These are phyloP conservation scores for Botrytis galanthina DNA, from an alignment of 2,329 filamentous ascomycete species.

Conservation along the genomic window DNA sequence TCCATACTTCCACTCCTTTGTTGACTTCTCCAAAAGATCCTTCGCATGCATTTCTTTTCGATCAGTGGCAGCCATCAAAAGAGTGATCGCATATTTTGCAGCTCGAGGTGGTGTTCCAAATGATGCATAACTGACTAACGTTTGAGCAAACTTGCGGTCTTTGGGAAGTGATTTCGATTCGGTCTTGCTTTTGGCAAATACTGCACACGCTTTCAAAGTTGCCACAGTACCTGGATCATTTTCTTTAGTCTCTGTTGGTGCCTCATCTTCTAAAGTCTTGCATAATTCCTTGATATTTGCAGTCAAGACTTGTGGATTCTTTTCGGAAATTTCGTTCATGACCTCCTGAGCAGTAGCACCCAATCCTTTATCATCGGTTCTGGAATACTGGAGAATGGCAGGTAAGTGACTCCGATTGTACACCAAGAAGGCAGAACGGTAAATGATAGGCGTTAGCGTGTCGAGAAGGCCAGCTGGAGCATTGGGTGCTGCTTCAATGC, in stretches of 20 bases:
- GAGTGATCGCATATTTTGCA: slow-evolving; percentile 90
- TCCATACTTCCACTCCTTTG: slow-evolving; percentile 72
- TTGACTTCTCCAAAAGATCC: slow-evolving; percentile 74
- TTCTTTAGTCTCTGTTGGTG: slow-evolving; percentile 64
- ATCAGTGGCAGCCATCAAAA: slow-evolving; percentile 71
- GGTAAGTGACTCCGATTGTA: slow-evolving; percentile 95
- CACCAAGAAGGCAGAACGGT: slow-evolving; percentile 77
- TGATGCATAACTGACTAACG: slow-evolving; percentile 78
- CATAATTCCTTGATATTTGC: slow-evolving; percentile 90
- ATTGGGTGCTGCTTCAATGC: slow-evolving; percentile 66
- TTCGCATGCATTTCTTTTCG: slow-evolving; percentile 82
- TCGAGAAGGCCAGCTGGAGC: slow-evolving; percentile 65
- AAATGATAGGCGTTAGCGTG: slow-evolving; percentile 77
- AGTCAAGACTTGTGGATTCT: slow-evolving; percentile 87
- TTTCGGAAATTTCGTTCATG: slow-evolving; percentile 85
- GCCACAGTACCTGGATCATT: slow-evolving; percentile 79
- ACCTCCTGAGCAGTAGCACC: slow-evolving; percentile 81
- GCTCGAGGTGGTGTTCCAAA: slow-evolving; percentile 78
- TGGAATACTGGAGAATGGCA: slow-evolving; percentile 82
- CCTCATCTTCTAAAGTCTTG: slow-evolving; percentile 77
- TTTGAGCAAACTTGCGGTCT: slow-evolving; percentile 76
- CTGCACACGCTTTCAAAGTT: slow-evolving; percentile 89
- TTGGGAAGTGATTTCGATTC: slow-evolving; percentile 76
- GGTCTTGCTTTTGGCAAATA: slow-evolving; percentile 79
- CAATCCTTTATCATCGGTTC: slow-evolving; percentile 76